Base-by-base conservation (phyloP, 2,329 filamentous ascomycete genomes). In the Pseudogymnoascus sp. region DNA sequence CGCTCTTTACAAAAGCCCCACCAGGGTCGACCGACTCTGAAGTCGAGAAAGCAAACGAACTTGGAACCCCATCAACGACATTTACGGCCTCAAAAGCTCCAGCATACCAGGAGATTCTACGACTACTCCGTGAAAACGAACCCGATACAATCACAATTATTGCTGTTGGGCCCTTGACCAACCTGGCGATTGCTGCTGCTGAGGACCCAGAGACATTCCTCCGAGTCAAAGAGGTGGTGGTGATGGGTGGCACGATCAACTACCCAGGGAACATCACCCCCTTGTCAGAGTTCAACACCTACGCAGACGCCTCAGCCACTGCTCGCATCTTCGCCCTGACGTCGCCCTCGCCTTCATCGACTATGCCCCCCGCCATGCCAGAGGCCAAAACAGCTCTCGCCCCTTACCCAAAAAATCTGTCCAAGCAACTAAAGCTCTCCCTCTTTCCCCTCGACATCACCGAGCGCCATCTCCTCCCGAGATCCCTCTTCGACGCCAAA, bases 221-320 rank as follows among this genome's bases (percentile, higher is more conserved):
- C 63, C 85, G 86, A 47, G 90, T 87, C 59, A 96, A 95, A 74
- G 92, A 97, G 75, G 83, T 99, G 2, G 88, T 96, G 3, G 90
- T 97, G 56, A 99, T 99, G 94, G 94, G 93, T 64, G 94, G 94
- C 65, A 87, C 90, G 23, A 83, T 99, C 62, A 81, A 89, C 64
- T 78, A 86, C 50, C 82, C 86, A 60, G 94, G 94, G 69, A 99
- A 99, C 75, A 86, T 90, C 71, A 87, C 85, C 53, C 93, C 94
- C 1, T 84, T 88, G 11, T 91, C 90, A 66, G 94, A 99, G 74
- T 99, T 99, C 83, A 99, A 99, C 79, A 89, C 89, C 63, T 96
- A 91, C 72, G 92, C 94, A 64, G 95, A 99, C 73, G 81, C 89
- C 18, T 82, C 90, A 42, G 89, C 90, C 28, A 84, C 89, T 0